Evolutionary conservation across 1,139 yeast species (phyloP), one percentile per base, ranked within the genome.

Genomic region (Kurtzmaniella natalensis): DNA sequence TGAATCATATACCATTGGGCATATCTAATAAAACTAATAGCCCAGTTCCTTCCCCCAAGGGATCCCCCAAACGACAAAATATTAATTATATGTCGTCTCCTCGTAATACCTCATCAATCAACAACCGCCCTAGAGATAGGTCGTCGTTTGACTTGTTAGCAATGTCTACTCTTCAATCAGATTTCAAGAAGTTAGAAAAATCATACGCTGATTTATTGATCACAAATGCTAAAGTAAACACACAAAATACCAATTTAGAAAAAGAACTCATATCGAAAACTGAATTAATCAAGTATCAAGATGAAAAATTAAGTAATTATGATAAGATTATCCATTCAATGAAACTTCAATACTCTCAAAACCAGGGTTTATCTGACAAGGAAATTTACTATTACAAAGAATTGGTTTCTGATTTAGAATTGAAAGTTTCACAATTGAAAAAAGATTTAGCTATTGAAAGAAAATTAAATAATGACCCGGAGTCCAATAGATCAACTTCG

Each of bases 371-470:
- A 13, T 54, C 57, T 30, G 47, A 47, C n/a, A 55, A 56, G 36
- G 66, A 65, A 37, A 44, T 60, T 7, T 34, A 45, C 11, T 56
- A 52, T 38, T 63, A 64, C 44, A 60, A 64, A 39, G 61, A 57
- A 32, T 43, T 55, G 34, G 54, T 64, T 13, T 53, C 53, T 23
- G 63, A 56, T 28, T 52, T 63, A 34, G 62, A 61, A 37, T 25
- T 43, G 13, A 59, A 61, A 36, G 50, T 61, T 16, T 45, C 48
- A 20, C 53, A 50, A 30, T 45, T 64, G 32, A 46, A 50, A 18
- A 39, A 43, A 15, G 64, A 60, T 36, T 39, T 57, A 17, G 50
- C 45, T 19, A 44, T 17, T 26, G 28, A 34, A 22, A 30, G 28
- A 22, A 18, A 30, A 24, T 17, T 18, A 13, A 11, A 17, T 23